Evolutionary conservation across 2,329 filamentous ascomycete species (phyloP), one percentile per base, ranked within the genome.

Genomic region (Alternaria postmessia): DNA sequence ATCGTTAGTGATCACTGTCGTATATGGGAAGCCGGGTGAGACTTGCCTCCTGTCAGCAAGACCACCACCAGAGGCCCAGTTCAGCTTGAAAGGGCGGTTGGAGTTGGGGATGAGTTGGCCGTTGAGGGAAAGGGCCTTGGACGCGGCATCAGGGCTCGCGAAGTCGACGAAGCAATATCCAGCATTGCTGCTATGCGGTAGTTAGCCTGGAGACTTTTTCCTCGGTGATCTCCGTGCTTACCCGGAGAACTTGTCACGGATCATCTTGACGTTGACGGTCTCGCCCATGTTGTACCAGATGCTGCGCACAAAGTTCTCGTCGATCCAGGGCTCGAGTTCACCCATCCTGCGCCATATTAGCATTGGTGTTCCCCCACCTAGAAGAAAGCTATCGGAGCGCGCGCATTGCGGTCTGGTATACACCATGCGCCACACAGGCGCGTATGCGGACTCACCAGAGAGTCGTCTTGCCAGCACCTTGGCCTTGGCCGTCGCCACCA

Each of bases 151-250:
- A 9, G 93, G 86, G 70, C 85, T 90, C 57, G 87, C 77, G 74
- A 99, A 99, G 78, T 98, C 95, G 73, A 98, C 93, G 80, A 99
- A 99, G 83, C 94, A 99, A 83, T 99, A 99, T 62, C 95, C 95
- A 66, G 95, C 95, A 79, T 97, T 99, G 80, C 97, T 98, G 73
- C 93, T 96, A 77, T 83, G 84, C 79, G 57, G 57, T 65, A 69
- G 69, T 79, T 69, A 79, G 77, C 61, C 63, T 57, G 39, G 56
- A 59, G 49, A 57, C 63, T 64, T 63, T 61, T 36, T 44, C 54
- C 51, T 49, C 16, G 58, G 46, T 57, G n/a, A 47, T 63, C 65
- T 49, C 61, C 51, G 39, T 64, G 66, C 75, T 81, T 86, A 97
- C 93, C 94, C 95, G 77, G 94, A 97, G 81, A 97, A 97, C 82